Evolutionary conservation across 306 rosid species (phyloP), one percentile per base, ranked within the genome.

Genomic region (Benincasa hispida): DNA sequence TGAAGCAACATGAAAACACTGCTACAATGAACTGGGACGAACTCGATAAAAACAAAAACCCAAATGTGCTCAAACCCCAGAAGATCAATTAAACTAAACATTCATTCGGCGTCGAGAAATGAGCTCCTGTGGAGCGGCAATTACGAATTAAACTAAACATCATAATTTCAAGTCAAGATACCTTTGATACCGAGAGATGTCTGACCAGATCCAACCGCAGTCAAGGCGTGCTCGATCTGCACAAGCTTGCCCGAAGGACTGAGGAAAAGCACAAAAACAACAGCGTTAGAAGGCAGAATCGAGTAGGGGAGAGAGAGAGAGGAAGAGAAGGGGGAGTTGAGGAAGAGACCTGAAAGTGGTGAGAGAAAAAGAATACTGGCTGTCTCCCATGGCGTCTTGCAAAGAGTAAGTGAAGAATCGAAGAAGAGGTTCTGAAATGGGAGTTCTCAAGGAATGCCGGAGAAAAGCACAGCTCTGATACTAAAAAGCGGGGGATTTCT

Each of bases 151-250:
- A 41, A 68, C n/a, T 0, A 32, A 74, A 41, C 13, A 75, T 41
- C 7, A 75, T 34, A 24, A 56, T 9, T 77, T 24, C 1, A 3
- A 22, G 70, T 5, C 6, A 35, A 22, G 37, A 50, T 72, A 94
- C 99, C 99, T 86, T 92, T 94, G 83, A 94, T 94, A 27, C 99
- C 99, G 21, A 94, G 87, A 56, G 99, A 94, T 11, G 98, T 94
- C 85, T 94, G 99, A 70, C 98, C 98, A 42, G 99, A 94, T 19
- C 96, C 99, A 58, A 92, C 96, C 34, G 96, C 96, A 8, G 99
- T 94, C 83, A 94, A 85, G 32, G 97, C 97, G 86, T 94, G 99
- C 62, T 94, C 99, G 89, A 94, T 94, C 91, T 92, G 97, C 78
- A 90, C 99, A 32, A 94, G 93, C 88, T 94, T 92, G 34, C 99